Base-by-base conservation (phyloP, 148 eudicot species). In the Nepenthes mirabilis region DNA sequence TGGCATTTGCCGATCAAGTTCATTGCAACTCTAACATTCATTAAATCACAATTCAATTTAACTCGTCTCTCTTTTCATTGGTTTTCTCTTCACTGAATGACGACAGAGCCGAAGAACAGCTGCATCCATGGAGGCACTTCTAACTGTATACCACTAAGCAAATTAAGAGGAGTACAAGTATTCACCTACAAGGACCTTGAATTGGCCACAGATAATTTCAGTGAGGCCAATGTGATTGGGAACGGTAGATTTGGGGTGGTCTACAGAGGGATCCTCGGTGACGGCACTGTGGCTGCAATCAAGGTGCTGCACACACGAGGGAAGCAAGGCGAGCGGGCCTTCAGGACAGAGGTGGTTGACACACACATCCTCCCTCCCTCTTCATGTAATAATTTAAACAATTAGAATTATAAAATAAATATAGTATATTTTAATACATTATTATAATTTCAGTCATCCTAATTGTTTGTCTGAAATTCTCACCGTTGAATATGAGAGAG, bases 101-200 rank as follows among this genome's bases (percentile, higher is more conserved):
- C 13, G 63, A 57, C 62, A 77, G 88, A 76, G 48, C 68, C 70
- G 68, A 84, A 71, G 60, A 79, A 14, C 23, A 83, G 86, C 52
- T 83, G 91, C 56, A 58, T 78, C 47, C 75, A 80, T 61, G 79
- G 72, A 50, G 79, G 70, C 37, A 80, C 67, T 61, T 65, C 79
- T 14, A 56, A 69, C 12, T 33, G 70, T 9, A 47, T 53, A 11
- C 72, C 77, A 6, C 69, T 71, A 58, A 60, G 63, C 6, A 79
- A 70, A 65, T 47, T 60, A 36, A 79, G 69, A 72, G 23, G 23
- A 23, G 90, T 86, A 9, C 96, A 88, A 73, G 95, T 93, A 11
- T 93, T 78, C 68, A 93, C 96, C 2, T 81, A 82, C 67, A 88
- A 77, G 76, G 96, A 93, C 67, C 74, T 84, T 7, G 91, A 93